Evolutionary conservation across 1,284 basidiomycete genomes (phyloP), one percentile per base, ranked within the genome.

Genomic region (Ustilago hordei): DNA sequence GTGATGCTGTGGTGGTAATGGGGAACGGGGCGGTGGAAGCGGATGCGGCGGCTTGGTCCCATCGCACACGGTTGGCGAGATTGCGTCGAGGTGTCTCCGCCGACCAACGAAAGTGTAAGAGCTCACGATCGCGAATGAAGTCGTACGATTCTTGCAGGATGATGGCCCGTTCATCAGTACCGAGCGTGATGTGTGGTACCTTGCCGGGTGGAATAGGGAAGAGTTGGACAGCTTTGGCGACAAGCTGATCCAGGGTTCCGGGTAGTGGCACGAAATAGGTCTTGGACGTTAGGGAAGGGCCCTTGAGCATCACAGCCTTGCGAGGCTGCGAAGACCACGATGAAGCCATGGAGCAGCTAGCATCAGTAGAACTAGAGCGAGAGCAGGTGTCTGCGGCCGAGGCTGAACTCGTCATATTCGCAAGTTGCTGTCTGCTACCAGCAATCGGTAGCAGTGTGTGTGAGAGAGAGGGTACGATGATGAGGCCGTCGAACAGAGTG

Each of bases 21-120:
- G 56, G 17, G 45, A 69, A 64, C 8, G 68, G 53, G 3, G 58
- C 43, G 39, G 61, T 31, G 1, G 67, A 60, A 36, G 60, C 39
- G 9, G 67, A 45, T 4, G 60, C 64, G 19, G 56, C 35, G 4
- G 66, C 52, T 31, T 64, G 67, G 31, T 83, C 73, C 80, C 81
- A 83, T 35, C 78, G 70, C 15, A 84, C 80, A 12, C 74, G 68
- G 55, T 70, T 75, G 55, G 69, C 78, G 55, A 66, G 66, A 45
- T 60, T 78, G 50, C 69, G 66, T 35, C 69, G 73, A 38, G 71
- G 77, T 4, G 80, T 81, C 17, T 79, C 70, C 11, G 80, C 69
- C 1, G 69, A 63, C 84, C 84, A 85, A n/a, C 81, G 79, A 38
- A 85, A 75, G 36, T 81, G 72, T 23, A 85, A 60, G 8, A 83